A percentile compares a stretch with the other conserved stretches of the same genome.
Conservation (phyloP, 208 protist species). For the Leishmania braziliensis region DNA sequence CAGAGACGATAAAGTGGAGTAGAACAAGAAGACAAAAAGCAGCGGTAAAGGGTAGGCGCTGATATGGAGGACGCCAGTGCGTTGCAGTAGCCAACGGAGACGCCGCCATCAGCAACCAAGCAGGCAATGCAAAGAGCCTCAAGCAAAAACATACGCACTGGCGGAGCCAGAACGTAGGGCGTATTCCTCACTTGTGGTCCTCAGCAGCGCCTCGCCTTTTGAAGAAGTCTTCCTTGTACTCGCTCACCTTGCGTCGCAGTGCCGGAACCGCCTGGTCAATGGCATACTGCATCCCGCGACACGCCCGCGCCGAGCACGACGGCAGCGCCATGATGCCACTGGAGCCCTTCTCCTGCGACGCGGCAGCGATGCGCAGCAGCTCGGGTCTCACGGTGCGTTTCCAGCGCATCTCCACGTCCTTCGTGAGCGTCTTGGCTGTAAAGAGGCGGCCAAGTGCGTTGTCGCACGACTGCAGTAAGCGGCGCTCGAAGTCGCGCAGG, state of each 20-base stretch:
- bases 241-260: constrained; percentile 43
- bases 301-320: constrained; percentile 37
- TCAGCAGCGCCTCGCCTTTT: not conserved
- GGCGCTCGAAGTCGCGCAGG: constrained; percentile 35
- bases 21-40: not conserved
- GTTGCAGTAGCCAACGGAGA: not conserved
- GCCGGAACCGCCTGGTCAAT: constrained; percentile 46
- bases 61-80: not conserved
- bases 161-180: not conserved
- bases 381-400: constrained; percentile 56
- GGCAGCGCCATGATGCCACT: constrained; percentile 42
- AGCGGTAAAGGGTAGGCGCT: not conserved
- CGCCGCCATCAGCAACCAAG: not conserved
- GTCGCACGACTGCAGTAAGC: constrained; percentile 38
- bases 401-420: constrained; percentile 63
- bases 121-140: not conserved
- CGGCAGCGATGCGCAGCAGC: constrained; percentile 34
- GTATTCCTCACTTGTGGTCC: not conserved
- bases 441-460: constrained; percentile 46
- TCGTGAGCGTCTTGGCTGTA: constrained; percentile 41
- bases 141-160: not conserved
- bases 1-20: not conserved
- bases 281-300: constrained; percentile 36
- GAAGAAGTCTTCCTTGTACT: constrained; percentile 44
- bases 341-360: constrained; percentile 20